These are phyloP conservation scores for Rhizopogon vulgaris DNA, from an alignment of 768 basidiomycete genomes.

Conservation along the genomic window DNA sequence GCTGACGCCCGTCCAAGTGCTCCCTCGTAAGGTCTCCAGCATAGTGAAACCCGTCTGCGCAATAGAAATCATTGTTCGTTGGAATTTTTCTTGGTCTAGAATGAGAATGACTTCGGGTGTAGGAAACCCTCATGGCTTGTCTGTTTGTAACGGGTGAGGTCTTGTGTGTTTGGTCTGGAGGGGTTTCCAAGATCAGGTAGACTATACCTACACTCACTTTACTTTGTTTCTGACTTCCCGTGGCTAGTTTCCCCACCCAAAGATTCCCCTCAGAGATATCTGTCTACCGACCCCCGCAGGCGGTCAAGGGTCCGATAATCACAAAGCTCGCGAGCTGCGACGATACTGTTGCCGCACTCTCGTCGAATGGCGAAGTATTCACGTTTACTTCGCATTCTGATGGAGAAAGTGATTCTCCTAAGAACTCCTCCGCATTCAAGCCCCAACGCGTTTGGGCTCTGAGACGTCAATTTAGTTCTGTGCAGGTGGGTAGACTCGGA, in stretches of 20 bases:
- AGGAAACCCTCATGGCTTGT: slow-evolving; percentile 83
- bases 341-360: slow-evolving; percentile 75
- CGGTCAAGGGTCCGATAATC: slow-evolving; percentile 62
- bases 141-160: slow-evolving; percentile 79
- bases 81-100: background rate
- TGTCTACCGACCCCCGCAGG: slow-evolving; percentile 79
- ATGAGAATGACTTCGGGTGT: background rate
- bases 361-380: slow-evolving; percentile 87
- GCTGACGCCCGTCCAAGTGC: slow-evolving; percentile 66
- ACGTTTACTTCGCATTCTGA: slow-evolving; percentile 54
- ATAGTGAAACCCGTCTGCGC: slow-evolving; percentile 64
- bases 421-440: slow-evolving; percentile 36
- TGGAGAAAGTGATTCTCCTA: slow-evolving; percentile 20
- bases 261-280: slow-evolving; percentile 71
- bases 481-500: slow-evolving; percentile 42
- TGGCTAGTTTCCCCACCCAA: slow-evolving; percentile 63
- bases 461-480: slow-evolving; percentile 79
- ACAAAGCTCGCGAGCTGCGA: slow-evolving; percentile 77
- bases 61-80: slow-evolving; percentile 57
- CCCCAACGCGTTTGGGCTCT: slow-evolving; percentile 92
- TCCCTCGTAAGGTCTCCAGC: slow-evolving; percentile 77
- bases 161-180: slow-evolving; percentile 74
- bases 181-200: slow-evolving; percentile 70
- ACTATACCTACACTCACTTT: background rate
- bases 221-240: background rate